Conservation (phyloP, 2,329 filamentous ascomycete species). For the Fusarium sp. region DNA sequence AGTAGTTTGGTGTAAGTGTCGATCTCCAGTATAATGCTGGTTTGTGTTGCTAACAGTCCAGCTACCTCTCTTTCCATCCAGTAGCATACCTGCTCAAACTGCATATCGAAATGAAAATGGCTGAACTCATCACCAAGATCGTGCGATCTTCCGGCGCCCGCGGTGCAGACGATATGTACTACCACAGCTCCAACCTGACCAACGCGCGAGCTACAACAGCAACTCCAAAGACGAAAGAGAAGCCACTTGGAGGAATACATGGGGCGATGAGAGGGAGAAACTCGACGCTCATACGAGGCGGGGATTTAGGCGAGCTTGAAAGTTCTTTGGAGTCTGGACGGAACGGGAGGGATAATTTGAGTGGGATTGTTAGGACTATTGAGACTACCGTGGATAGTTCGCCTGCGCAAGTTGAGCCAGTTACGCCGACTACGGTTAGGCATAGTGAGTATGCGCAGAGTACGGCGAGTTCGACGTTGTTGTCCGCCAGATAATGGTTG, state of each 20-base stretch:
- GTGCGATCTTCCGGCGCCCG: slow-evolving; percentile 12
- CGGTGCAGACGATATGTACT: slow-evolving; percentile 19
- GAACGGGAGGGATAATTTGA: background rate
- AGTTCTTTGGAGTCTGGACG: background rate
- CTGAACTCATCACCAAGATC: slow-evolving; percentile 57
- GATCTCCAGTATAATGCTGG: fast-evolving
- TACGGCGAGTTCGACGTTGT: slow-evolving; percentile 20
- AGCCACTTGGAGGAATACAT: background rate
- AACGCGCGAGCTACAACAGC: background rate
- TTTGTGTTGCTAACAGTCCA: background rate
- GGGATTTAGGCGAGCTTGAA: background rate
- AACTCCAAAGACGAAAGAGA: background rate
- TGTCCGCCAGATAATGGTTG: background rate
- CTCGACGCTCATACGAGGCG: slow-evolving; percentile 11
- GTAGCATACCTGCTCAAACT: slow-evolving; percentile 61
- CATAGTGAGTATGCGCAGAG: slow-evolving; percentile 24
- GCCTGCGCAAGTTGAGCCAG: background rate
- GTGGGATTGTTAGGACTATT: slow-evolving; percentile 35
- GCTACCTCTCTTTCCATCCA: slow-evolving; percentile 54
- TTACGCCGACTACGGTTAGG: background rate
- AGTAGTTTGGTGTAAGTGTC: slow-evolving; percentile 43
- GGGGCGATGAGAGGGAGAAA: background rate
- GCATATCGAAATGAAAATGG: slow-evolving; percentile 63
- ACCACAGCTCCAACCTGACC: background rate
- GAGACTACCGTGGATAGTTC: slow-evolving; percentile 33